Evolutionary conservation across 2,329 filamentous ascomycete genomes (phyloP).

Genomic region (Aspergillus sp.): DNA sequence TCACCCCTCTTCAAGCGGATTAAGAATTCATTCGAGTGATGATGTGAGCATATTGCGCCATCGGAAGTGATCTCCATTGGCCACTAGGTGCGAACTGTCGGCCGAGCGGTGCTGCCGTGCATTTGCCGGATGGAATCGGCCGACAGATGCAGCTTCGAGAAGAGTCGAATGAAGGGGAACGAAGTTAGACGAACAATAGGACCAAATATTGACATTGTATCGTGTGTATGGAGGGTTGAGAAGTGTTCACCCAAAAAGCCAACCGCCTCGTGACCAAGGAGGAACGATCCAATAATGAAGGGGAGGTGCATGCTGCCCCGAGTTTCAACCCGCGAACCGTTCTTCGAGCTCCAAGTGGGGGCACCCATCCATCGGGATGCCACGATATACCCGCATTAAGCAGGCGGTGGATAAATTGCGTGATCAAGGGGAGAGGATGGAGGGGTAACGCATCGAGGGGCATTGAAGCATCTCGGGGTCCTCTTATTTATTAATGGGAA

Average conservation of each 20-base stretch:
- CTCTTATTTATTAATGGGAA: constrained; percentile 1
- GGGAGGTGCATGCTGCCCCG: not conserved
- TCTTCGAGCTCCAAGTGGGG: not conserved
- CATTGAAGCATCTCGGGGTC: constrained; percentile 5
- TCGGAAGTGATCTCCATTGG: constrained; percentile 30
- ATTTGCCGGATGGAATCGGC: constrained; percentile 20
- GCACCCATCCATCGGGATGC: not conserved
- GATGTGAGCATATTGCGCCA: constrained; percentile 33
- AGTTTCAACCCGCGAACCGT: not conserved
- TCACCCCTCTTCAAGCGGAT: not conserved
- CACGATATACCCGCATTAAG: not conserved
- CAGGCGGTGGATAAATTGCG: constrained; percentile 35
- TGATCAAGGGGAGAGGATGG: constrained; percentile 26
- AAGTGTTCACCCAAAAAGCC: not conserved
- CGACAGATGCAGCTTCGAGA: constrained; percentile 19
- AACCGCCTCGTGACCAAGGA: not conserved
- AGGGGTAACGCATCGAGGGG: constrained; percentile 10
- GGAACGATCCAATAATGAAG: constrained; percentile 2
- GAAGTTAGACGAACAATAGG: not conserved
- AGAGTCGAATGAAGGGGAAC: not conserved
- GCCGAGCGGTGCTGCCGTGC: constrained; percentile 19
- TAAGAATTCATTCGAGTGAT: not conserved
- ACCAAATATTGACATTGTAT: not conserved
- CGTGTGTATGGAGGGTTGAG: not conserved
- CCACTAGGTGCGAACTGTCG: constrained; percentile 20